Conservation (phyloP, 768 basidiomycete genomes). For the Pisolithus marmoratus region DNA sequence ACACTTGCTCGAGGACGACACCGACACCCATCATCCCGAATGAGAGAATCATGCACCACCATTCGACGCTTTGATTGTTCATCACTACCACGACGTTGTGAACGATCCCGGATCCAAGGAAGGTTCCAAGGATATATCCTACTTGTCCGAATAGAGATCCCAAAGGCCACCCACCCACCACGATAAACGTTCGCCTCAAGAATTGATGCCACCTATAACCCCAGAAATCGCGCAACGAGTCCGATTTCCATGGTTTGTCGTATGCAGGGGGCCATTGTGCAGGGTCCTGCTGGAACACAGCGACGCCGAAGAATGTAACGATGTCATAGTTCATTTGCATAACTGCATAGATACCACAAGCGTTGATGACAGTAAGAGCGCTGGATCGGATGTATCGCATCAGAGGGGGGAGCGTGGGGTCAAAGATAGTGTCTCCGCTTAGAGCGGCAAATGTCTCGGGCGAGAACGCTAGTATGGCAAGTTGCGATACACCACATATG, state of each 20-base stretch:
- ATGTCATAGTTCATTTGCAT: conserved; percentile 38
- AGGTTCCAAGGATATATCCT: not conserved
- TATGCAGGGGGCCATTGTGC: conserved; percentile 54
- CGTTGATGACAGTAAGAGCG: conserved; percentile 35
- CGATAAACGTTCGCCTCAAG: not conserved
- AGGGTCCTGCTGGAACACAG: conserved; percentile 37
- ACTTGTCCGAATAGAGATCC: not conserved
- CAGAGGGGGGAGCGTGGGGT: conserved; percentile 16
- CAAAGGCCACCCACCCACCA: not conserved
- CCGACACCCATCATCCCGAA: not conserved
- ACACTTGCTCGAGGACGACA: not conserved
- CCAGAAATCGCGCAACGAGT: conserved; percentile 31
- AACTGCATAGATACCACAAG: conserved; percentile 39
- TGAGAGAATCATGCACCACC: not conserved
- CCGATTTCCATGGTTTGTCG: conserved; percentile 42
- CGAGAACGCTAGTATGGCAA: not conserved
- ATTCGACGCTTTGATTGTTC: conserved; percentile 2
- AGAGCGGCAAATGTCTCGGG: not conserved
- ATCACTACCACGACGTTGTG: conserved; percentile 39
- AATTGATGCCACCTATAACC: conserved; percentile 52
- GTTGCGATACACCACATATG: not conserved
- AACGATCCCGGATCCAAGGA: not conserved
- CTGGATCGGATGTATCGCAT: conserved; percentile 31
- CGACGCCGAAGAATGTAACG: conserved; percentile 37
- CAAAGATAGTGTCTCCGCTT: conserved; percentile 15